Evolutionary conservation across 805 yeast genomes (phyloP), one percentile per base, ranked within the genome.

Genomic region (Torulaspora indica): DNA sequence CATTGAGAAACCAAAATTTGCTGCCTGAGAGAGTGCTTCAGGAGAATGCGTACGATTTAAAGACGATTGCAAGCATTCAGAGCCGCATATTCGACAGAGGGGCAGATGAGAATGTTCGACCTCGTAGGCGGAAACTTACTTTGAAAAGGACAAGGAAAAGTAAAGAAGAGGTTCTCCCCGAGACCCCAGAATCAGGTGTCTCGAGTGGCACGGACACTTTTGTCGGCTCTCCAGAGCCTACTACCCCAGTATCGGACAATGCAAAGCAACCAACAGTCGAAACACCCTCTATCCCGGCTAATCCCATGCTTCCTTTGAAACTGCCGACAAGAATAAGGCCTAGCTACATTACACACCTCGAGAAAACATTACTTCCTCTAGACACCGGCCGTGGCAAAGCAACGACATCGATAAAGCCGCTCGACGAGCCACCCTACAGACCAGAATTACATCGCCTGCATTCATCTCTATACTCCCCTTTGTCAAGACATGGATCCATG

Each of bases 121-220:
- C 63, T n/a, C 58, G 58, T 41, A 58, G 66, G 49, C 56, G 69
- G 40, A 61, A 55, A 23, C 54, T 65, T 3, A 59, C 47, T 30
- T 35, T 61, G 24, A 52, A 47, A 9, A 49, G 42, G 29, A 48
- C 31, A 25, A 47, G 39, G 25, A 40, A 38, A 32, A 34, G 22
- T 27, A 9, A 6, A 35, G 42, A 24, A 30, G 27, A 29, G 17
- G 5, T 6, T 22, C 28, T 15, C 5, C 9, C n/a, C 10, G 24
- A 35, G 22, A 18, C 9, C 5, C 33, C 13, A 10, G 39, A 35
- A 20, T 6, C 22, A 4, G 17, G n/a, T 14, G 15, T 22, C 35
- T 22, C 38, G 2, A 38, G 33, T 23, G 31, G 39, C 31, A 29
- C 47, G 15, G 44, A 38, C 4, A 38, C 46, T 8, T 30, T 30